Percentiles rank a stretch among this genome's conserved stretches.
Evolutionary conservation across 345 rosid species (phyloP).

Genomic region (Mallotus nudiflorus): DNA sequence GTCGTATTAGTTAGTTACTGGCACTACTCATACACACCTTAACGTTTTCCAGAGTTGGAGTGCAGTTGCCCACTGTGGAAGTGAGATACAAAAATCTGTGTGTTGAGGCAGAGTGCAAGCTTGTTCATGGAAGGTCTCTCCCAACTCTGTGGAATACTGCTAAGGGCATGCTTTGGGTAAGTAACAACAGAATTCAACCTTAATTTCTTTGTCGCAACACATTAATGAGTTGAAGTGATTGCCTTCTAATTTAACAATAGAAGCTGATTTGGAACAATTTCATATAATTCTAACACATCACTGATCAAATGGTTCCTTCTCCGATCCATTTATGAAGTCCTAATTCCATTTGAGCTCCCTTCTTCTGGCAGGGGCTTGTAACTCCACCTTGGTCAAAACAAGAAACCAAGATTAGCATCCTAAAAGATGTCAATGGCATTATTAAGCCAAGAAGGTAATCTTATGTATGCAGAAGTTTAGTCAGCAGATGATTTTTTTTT

Average conservation of each 20-base stretch:
- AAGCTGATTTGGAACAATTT: no score
- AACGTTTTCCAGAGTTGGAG: conserved; percentile 55
- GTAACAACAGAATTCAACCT: conserved; percentile 17
- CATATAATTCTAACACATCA: no score
- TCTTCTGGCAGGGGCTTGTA: conserved; percentile 38
- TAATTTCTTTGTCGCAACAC: no score
- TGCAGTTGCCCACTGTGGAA: conserved; percentile 61
- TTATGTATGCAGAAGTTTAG: background rate
- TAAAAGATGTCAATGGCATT: conserved; percentile 53
- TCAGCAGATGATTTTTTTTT: no score
- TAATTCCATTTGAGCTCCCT: conserved; percentile 6
- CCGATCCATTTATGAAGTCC: background rate
- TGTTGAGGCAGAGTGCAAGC: conserved; percentile 66
- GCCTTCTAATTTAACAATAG: no score
- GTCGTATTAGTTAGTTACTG: no score
- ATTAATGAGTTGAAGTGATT: no score
- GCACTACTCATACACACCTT: no score
- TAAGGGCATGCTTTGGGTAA: conserved; percentile 45
- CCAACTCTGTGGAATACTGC: conserved; percentile 76
- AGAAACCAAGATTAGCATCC: conserved; percentile 53
- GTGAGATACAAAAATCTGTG: conserved; percentile 55
- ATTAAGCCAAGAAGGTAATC: conserved; percentile 67
- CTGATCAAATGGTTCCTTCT: background rate
- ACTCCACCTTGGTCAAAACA: conserved; percentile 39
- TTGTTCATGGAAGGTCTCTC: conserved; percentile 70